Base-by-base conservation (phyloP, 73 alveolate genomes). In the Symbiodinium natans region DNA sequence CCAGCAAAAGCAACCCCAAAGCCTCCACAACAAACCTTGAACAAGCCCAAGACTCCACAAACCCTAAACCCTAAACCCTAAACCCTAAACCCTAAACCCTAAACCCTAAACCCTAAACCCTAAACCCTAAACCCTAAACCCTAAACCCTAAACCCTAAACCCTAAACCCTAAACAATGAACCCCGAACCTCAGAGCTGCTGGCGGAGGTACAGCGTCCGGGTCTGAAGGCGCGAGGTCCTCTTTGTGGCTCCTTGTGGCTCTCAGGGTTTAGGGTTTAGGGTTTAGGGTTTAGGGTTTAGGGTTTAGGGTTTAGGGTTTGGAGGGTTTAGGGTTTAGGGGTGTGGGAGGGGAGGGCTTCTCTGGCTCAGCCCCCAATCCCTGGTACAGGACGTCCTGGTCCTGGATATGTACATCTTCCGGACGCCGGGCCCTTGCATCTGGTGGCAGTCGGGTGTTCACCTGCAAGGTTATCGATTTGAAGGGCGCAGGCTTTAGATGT, bases 381-480 rank as follows among this genome's bases (percentile, higher is more conserved):
- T 23, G 31, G 40, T 27, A 7, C 93, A 90, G 97, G 97, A 90
- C 40, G 43, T 38, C 39, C 40, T 90, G 87, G 80, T 90, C 39
- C 97, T 90, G 88, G 97, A 90, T 89, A 90, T 90, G 97, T 90
- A 38, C 97, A 90, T 90, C 40, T 90, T 90, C 29, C 59, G 97
- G 29, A 90, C 82, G 97, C 80, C 0, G 59, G 38, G 33, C n/a
- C 84, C 84, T n/a, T 13, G 43, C 23, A 48, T 48, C 23, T 8
- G 63, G 63, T 10, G 63, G 63, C 8, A 48, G 63, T 8, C 23
- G n/a, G n/a, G n/a, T n/a, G n/a, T n/a, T n/a, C n/a, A n/a, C n/a
- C n/a, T n/a, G n/a, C n/a, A n/a, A n/a, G n/a, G n/a, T n/a, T n/a
- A n/a, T n/a, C n/a, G n/a, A n/a, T n/a, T n/a, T n/a, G n/a, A n/a